Evolutionary conservation across 2,329 filamentous ascomycete species (phyloP).

Genomic region (Colletotrichum sp.): DNA sequence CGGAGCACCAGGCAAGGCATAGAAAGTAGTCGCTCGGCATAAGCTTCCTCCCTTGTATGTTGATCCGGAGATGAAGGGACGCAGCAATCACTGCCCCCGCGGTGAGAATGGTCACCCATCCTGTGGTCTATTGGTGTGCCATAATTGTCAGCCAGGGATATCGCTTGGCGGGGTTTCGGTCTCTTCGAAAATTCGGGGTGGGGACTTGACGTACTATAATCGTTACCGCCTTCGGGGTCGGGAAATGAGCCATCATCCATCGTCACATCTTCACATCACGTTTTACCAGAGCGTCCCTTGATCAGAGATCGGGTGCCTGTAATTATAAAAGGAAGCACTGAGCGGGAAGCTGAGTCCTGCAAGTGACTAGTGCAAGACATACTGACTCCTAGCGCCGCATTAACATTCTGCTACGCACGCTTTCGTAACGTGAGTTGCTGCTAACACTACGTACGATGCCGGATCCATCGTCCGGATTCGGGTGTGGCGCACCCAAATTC

Average conservation of each 20-base stretch:
- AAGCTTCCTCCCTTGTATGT: slow-evolving; percentile 4
- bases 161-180: neutral
- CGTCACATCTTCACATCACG: neutral
- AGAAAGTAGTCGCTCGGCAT: slow-evolving; percentile 10
- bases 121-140: slow-evolving; percentile 1
- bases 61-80: slow-evolving; percentile 14
- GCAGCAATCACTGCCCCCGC: slow-evolving; percentile 14
- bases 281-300: too few species aligned
- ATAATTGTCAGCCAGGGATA: neutral
- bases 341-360: neutral
- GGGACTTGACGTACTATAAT: slow-evolving; percentile 11
- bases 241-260: slow-evolving; percentile 18
- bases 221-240: slow-evolving; percentile 19
- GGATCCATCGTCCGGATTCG: slow-evolving; percentile 17
- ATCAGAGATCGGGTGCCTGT: neutral
- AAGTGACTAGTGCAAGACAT: neutral
- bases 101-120: slow-evolving; percentile 13
- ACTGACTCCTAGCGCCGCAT: neutral
- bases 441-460: neutral
- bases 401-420: neutral
- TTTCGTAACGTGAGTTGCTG: neutral
- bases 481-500: neutral
- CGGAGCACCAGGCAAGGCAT: slow-evolving; percentile 11
- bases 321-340: neutral
- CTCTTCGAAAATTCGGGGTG: neutral